Evolutionary conservation across 768 basidiomycete genomes (phyloP).

Genomic region (Boletus rubropictus): DNA sequence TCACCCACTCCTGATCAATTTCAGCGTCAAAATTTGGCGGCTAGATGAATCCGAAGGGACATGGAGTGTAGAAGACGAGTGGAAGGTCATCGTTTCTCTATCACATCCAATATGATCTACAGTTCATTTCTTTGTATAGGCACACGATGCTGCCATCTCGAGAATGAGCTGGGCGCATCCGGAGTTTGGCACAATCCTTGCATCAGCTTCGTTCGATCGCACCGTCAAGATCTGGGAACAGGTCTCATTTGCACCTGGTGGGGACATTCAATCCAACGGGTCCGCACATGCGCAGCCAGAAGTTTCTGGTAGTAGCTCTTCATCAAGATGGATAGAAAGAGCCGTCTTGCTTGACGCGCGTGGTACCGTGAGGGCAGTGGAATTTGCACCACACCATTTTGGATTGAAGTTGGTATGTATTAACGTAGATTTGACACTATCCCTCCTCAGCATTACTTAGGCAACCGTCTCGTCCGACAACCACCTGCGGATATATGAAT

Average conservation of each 20-base stretch:
- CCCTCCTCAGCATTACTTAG: constrained; percentile 33
- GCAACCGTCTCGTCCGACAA: constrained; percentile 89
- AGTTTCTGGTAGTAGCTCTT: constrained; percentile 18
- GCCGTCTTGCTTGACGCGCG: constrained; percentile 76
- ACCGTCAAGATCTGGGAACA: constrained; percentile 93
- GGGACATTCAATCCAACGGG: constrained; percentile 24
- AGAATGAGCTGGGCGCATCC: constrained; percentile 89
- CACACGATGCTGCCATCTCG: constrained; percentile 89
- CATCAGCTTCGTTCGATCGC: constrained; percentile 84
- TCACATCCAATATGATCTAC: background rate
- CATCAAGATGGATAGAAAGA: constrained; percentile 65
- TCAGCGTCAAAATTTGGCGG: constrained; percentile 78
- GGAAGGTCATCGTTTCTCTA: constrained; percentile 58
- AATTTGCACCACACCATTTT: constrained; percentile 83
- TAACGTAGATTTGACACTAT: background rate
- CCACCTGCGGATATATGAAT: constrained; percentile 84
- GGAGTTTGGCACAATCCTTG: constrained; percentile 82
- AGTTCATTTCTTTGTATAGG: constrained; percentile 42
- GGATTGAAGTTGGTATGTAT: constrained; percentile 77
- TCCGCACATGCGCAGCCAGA: constrained; percentile 11
- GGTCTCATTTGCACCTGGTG: constrained; percentile 30
- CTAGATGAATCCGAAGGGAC: constrained; percentile 64
- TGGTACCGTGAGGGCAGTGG: constrained; percentile 79
- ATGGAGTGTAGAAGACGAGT: constrained; percentile 82
- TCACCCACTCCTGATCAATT: constrained; percentile 9